Percentiles rank a stretch among this genome's conserved stretches.
Conservation (phyloP, 805 yeast species). For the Vanderwaltozyma verrucispora region DNA sequence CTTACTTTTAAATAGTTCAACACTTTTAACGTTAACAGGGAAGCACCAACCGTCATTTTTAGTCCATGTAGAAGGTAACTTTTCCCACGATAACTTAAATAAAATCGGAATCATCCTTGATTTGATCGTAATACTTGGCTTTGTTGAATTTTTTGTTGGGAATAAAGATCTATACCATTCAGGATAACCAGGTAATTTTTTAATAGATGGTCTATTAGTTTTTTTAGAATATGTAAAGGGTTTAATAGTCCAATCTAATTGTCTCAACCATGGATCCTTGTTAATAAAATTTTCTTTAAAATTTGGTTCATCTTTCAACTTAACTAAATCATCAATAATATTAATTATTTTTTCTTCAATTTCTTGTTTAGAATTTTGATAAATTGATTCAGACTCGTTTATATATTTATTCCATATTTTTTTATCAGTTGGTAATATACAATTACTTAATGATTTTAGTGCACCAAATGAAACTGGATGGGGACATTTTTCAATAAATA, state of each 20-base stretch:
- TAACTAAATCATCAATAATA: slow-evolving; percentile 51
- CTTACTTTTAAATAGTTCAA: slow-evolving; percentile 24
- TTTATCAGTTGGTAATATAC: slow-evolving; percentile 66
- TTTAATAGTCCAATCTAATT: slow-evolving; percentile 74
- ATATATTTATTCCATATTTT: slow-evolving; percentile 64
- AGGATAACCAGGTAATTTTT: slow-evolving; percentile 83
- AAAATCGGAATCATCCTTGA: slow-evolving; percentile 70
- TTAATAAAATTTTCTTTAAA: slow-evolving; percentile 16
- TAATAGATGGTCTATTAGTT: slow-evolving; percentile 51
- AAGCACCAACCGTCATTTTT: slow-evolving; percentile 85
- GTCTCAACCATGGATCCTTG: slow-evolving; percentile 82
- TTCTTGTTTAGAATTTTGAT: slow-evolving; percentile 43
- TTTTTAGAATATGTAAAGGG: slow-evolving; percentile 53
- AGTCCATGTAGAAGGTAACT: slow-evolving; percentile 72
- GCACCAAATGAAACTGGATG: slow-evolving; percentile 95
- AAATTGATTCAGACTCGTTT: slow-evolving; percentile 54
- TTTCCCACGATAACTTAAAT: slow-evolving; percentile 76
- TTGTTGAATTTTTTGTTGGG: slow-evolving; percentile 28
- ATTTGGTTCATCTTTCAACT: slow-evolving; percentile 34
- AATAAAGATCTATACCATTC: slow-evolving; percentile 74
- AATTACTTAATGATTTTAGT: slow-evolving; percentile 56
- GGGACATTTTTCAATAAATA: slow-evolving; percentile 58
- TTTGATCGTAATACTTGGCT: slow-evolving; percentile 54
- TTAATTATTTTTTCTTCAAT: slow-evolving; percentile 49
- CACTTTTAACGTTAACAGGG: slow-evolving; percentile 35